Percentiles rank a stretch among this genome's conserved stretches.
Conservation (phyloP, 345 rosid genomes). For the Aethionema arabicum region DNA sequence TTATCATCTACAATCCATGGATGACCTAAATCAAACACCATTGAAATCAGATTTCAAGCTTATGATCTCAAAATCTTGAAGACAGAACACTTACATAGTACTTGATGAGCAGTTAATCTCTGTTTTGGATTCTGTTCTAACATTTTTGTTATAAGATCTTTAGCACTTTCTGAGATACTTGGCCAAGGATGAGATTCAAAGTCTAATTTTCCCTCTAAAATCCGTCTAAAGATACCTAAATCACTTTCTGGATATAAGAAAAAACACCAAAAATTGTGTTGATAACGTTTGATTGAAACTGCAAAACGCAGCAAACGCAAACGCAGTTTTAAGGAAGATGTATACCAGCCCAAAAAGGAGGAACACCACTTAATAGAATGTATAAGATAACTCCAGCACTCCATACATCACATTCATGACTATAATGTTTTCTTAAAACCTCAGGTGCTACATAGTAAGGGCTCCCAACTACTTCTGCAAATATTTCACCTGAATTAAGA, state of each 20-base stretch:
- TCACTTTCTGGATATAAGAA: constrained; percentile 54
- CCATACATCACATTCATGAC: constrained; percentile 76
- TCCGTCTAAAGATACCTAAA: constrained; percentile 68
- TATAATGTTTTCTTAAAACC: constrained; percentile 66
- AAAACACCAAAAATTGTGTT: constrained; percentile 23
- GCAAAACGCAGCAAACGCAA: neutral
- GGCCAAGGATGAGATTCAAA: constrained; percentile 77
- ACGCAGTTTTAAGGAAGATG: constrained; percentile 15
- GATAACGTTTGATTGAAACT: constrained; percentile 4
- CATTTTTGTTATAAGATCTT: constrained; percentile 72
- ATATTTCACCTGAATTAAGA: constrained; percentile 46
- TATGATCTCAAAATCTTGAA: neutral
- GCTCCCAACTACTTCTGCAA: constrained; percentile 76
- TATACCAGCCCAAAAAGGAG: constrained; percentile 85
- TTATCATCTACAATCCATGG: constrained; percentile 82
- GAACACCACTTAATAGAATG: constrained; percentile 69
- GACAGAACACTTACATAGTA: constrained; percentile 53
- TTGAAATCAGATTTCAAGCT: neutral
- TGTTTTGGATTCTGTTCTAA: constrained; percentile 57
- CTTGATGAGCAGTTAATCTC: constrained; percentile 75
- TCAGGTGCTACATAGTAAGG: constrained; percentile 88
- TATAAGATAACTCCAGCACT: constrained; percentile 80
- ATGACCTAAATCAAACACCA: constrained; percentile 48
- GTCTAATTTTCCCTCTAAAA: constrained; percentile 63
- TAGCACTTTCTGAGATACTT: constrained; percentile 66